These are phyloP conservation scores for Dalbergia oliveri DNA, from an alignment of 306 rosid genomes.

Conservation along the genomic window DNA sequence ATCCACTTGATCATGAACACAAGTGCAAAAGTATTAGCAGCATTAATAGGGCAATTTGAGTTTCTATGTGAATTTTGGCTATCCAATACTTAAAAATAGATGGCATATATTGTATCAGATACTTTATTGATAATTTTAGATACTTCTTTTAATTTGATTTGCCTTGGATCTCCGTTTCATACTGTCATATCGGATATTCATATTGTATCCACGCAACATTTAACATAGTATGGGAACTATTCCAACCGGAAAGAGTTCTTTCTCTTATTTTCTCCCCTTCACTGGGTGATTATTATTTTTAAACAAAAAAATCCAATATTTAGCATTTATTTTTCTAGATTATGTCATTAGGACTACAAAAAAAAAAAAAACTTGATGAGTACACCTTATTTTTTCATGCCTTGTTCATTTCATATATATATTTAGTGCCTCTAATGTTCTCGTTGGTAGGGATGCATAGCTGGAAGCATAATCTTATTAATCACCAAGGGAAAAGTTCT, in stretches of 20 bases:
- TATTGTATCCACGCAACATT: too few species aligned
- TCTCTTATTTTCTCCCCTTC: background rate
- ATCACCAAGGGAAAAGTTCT: conserved; percentile 79
- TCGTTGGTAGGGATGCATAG: conserved; percentile 65
- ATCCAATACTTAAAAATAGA: background rate
- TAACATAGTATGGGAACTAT: background rate
- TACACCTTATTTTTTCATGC: background rate
- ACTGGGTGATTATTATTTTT: background rate
- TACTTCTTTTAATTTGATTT: too few species aligned
- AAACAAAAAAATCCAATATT: background rate
- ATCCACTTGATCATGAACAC: background rate
- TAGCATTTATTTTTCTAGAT: too few species aligned
- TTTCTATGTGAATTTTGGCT: conserved; percentile 15
- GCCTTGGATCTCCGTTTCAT: too few species aligned
- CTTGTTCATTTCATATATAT: conserved; percentile 12
- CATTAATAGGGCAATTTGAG: background rate
- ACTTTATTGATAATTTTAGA: too few species aligned
- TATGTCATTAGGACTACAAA: too few species aligned
- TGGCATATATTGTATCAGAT: too few species aligned
- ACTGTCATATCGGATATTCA: too few species aligned
- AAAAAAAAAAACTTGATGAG: too few species aligned
- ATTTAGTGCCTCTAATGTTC: conserved; percentile 18
- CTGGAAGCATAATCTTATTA: conserved; percentile 69
- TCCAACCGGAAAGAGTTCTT: background rate
- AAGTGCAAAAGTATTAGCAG: background rate